phyloP scores from a whole-genome alignment of 1,284 basidiomycete species.

The Ustilago shanxiensis region DNA sequence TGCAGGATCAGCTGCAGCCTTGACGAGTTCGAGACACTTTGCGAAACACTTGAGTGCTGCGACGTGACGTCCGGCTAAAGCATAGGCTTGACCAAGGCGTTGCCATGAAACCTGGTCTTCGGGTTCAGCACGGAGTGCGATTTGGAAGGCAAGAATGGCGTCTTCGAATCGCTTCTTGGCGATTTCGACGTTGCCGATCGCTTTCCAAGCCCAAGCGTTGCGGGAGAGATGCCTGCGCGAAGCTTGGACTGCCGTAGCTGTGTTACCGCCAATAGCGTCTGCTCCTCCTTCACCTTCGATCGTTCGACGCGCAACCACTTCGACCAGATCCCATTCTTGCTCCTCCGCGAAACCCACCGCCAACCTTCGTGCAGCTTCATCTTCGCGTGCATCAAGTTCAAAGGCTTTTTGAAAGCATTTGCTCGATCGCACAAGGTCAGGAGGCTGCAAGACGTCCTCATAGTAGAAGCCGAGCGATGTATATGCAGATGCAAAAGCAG shows the following conservation, averaged over 20 bases:
- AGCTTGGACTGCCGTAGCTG: constrained; percentile 28
- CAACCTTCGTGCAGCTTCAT: constrained; percentile 83
- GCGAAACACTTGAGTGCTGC: constrained; percentile 90
- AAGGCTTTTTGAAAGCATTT: constrained; percentile 99
- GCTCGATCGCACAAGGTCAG: constrained; percentile 85
- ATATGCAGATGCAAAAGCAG: constrained; percentile 88
- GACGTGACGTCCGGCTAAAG: constrained; percentile 84
- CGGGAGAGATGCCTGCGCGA: constrained; percentile 73
- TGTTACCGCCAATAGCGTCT: constrained; percentile 39
- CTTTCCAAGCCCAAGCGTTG: constrained; percentile 98
- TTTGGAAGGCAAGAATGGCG: constrained; percentile 88
- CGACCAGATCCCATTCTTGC: constrained; percentile 94
- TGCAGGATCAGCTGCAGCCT: constrained; percentile 8
- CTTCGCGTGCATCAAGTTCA: constrained; percentile 90
- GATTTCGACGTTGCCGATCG: constrained; percentile 90
- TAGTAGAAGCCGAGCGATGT: constrained; percentile 95
- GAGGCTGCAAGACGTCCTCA: constrained; percentile 78
- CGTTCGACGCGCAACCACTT: constrained; percentile 88
- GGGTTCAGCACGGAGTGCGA: constrained; percentile 84
- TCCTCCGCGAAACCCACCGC: constrained; percentile 92
- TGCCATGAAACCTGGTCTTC: constrained; percentile 87
- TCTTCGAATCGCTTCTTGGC: constrained; percentile 79
- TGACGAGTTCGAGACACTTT: constrained; percentile 75
- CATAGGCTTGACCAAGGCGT: constrained; percentile 91
- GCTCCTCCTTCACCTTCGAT: constrained; percentile 79